Evolutionary conservation across 2,329 filamentous ascomycete genomes (phyloP).

Genomic region (Cladosporium velox): DNA sequence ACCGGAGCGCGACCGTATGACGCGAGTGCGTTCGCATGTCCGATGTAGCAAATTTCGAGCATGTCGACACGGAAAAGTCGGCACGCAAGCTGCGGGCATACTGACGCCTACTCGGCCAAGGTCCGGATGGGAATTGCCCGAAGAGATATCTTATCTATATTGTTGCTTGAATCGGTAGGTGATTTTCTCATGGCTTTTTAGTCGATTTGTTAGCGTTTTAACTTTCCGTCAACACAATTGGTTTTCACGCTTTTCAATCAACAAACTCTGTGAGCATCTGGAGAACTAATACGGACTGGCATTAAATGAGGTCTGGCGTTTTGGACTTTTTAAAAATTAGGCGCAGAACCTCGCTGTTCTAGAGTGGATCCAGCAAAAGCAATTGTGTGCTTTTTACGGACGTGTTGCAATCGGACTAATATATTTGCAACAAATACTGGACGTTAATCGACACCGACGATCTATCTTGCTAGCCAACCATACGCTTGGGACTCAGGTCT

Average conservation of each 20-base stretch:
- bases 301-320: not conserved
- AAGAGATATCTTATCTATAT: slow-evolving; percentile 3
- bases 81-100: slow-evolving; percentile 8
- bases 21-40: slow-evolving; percentile 9
- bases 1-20: slow-evolving; percentile 9
- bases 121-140: not conserved
- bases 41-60: not conserved
- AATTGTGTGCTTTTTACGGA: not conserved
- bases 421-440: not conserved
- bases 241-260: not conserved
- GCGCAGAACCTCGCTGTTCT: not conserved
- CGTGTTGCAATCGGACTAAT: not conserved
- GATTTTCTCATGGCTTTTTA: not conserved
- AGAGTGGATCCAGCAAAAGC: not conserved
- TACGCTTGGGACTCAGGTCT: not conserved
- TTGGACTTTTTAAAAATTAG: not conserved
- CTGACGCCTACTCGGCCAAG: slow-evolving; percentile 13
- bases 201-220: not conserved
- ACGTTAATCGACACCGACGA: not conserved
- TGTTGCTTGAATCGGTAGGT: not conserved
- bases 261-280: not conserved
- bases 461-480: not conserved
- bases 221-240: not conserved
- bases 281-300: not conserved
- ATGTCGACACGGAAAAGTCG: slow-evolving; percentile 12